Conservation (phyloP, 371 early-diverging fungal genomes). For the Lichtheimia ramosa region DNA sequence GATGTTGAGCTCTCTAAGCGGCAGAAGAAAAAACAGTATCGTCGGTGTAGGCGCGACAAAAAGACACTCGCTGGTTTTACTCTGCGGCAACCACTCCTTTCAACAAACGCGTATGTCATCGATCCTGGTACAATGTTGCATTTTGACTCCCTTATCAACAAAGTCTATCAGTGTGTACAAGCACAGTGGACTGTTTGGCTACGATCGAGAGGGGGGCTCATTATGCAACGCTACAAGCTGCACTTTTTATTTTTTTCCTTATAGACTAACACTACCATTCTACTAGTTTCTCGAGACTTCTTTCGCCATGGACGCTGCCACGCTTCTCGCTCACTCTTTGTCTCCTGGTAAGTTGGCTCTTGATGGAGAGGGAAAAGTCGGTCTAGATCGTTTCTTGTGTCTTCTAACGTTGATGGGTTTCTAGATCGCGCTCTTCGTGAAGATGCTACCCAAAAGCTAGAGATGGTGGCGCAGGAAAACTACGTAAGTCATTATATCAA, state of each 20-base stretch:
- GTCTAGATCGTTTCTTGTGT: neutral
- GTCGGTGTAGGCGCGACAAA: too few relatives aligned
- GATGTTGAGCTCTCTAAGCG: too few relatives aligned
- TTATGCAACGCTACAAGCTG: neutral
- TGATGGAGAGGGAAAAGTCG: neutral
- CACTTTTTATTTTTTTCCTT: neutral
- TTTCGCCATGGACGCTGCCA: conserved; percentile 63
- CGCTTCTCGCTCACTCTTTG: conserved; percentile 74
- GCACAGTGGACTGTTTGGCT: neutral
- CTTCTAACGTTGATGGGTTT: neutral
- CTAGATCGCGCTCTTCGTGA: conserved; percentile 56
- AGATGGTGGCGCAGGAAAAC: conserved; percentile 72
- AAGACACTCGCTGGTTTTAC: neutral
- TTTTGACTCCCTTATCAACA: too few relatives aligned
- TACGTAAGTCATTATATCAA: conserved; percentile 62
- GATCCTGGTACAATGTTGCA: neutral
- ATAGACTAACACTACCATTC: neutral
- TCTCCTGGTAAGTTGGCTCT: conserved; percentile 56
- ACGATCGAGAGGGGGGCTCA: neutral
- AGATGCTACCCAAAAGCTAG: conserved; percentile 76
- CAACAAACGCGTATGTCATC: conserved; percentile 1
- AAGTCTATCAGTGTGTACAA: neutral
- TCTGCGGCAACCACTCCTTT: neutral
- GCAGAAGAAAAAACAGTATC: too few relatives aligned
- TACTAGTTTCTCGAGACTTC: conserved; percentile 12